These are phyloP conservation scores for Beauveria varroae DNA, from an alignment of 2,329 filamentous ascomycete genomes.

Conservation along the genomic window DNA sequence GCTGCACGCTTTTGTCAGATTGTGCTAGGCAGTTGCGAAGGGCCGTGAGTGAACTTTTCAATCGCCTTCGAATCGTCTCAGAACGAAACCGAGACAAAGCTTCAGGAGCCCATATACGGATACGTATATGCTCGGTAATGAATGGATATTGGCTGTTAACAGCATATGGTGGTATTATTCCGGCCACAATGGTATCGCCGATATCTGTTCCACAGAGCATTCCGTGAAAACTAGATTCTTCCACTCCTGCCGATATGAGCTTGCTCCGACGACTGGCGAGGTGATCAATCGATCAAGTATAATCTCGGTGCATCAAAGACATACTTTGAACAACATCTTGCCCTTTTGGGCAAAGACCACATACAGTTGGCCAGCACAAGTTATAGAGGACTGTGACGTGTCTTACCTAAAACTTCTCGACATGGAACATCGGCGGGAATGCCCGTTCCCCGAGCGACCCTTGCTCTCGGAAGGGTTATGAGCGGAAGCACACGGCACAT, in stretches of 20 bases:
- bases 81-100: conserved; percentile 62
- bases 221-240: conserved; percentile 19
- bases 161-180: conserved; percentile 69
- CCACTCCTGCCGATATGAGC: conserved; percentile 21
- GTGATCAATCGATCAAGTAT: conserved; percentile 23
- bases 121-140: conserved; percentile 69
- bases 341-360: conserved; percentile 22
- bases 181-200: conserved; percentile 39
- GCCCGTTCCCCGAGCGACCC: conserved; percentile 14
- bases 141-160: conserved; percentile 80
- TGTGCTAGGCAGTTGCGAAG: conserved; percentile 72
- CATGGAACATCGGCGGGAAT: conserved; percentile 22
- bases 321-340: conserved; percentile 23
- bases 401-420: conserved; percentile 21
- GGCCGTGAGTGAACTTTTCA: conserved; percentile 80
- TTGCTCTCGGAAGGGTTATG: conserved; percentile 21
- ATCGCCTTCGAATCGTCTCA: conserved; percentile 56
- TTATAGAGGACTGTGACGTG: conserved; percentile 20
- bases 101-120: conserved; percentile 61
- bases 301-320: conserved; percentile 21
- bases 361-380: conserved; percentile 21
- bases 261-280: conserved; percentile 21
- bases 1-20: conserved; percentile 72
- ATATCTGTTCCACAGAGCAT: conserved; percentile 23
- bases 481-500: conserved; percentile 45